A percentile compares a stretch with the other conserved stretches of the same genome.
Conservation (phyloP, 2,329 filamentous ascomycete species). For the Fusarium irregulare region DNA sequence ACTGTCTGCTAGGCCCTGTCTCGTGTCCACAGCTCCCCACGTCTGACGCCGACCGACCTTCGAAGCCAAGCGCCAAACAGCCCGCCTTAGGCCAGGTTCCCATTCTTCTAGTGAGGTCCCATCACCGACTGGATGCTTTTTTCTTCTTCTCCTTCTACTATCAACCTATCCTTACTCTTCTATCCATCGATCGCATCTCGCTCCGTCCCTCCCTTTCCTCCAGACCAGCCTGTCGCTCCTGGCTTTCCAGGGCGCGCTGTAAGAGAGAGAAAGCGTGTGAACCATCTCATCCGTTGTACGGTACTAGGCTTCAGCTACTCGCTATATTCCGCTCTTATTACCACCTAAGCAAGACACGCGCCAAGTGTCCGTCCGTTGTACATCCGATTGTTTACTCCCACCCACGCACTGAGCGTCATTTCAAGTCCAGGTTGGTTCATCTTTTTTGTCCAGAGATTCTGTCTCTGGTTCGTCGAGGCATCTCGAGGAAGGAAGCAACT, state of each 20-base stretch:
- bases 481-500: constrained; percentile 16
- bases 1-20: constrained; percentile 33
- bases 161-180: constrained; percentile 5
- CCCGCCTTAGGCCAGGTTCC: constrained; percentile 37
- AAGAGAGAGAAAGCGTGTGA: constrained; percentile 39
- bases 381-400: constrained; percentile 25
- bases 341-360: constrained; percentile 9
- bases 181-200: constrained; percentile 25
- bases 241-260: constrained; percentile 46
- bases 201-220: constrained; percentile 33
- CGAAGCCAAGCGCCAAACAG: constrained; percentile 39
- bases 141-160: constrained; percentile 11
- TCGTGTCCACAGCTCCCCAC: constrained; percentile 39
- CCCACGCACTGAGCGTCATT: constrained; percentile 17
- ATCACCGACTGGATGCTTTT: constrained; percentile 21
- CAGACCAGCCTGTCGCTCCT: constrained; percentile 44
- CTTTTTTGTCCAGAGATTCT: constrained; percentile 33
- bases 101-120: constrained; percentile 26
- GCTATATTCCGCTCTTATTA: neutral
- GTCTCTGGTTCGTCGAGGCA: constrained; percentile 13
- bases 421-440: constrained; percentile 42
- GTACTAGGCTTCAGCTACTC: neutral
- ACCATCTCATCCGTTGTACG: constrained; percentile 24
- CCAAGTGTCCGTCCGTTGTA: constrained; percentile 31
- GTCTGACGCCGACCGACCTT: constrained; percentile 34